These are phyloP conservation scores for Fusarium paranaense DNA, from an alignment of 2,329 filamentous ascomycete species.

Conservation along the genomic window DNA sequence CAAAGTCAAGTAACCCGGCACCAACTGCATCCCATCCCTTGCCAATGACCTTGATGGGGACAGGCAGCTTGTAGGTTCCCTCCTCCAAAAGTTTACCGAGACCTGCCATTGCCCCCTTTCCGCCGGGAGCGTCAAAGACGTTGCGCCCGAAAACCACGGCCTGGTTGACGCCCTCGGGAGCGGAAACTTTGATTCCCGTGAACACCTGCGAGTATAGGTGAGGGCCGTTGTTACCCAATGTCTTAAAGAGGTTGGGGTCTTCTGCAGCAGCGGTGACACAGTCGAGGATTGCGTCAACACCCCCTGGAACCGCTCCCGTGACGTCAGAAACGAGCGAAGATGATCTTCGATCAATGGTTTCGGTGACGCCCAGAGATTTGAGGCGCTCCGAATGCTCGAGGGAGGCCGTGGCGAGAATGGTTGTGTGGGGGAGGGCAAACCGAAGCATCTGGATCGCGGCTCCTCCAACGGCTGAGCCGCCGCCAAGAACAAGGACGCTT, in stretches of 20 bases:
- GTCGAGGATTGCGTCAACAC: conserved; percentile 37
- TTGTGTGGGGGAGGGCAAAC: conserved; percentile 21
- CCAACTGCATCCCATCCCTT: conserved; percentile 28
- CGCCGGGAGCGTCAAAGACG: conserved; percentile 28
- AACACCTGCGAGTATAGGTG: conserved; percentile 35
- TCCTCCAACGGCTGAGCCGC: conserved; percentile 31
- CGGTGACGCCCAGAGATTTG: conserved; percentile 15
- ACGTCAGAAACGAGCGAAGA: conserved; percentile 13
- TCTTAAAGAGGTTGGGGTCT: conserved; percentile 13
- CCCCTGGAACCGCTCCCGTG: neutral
- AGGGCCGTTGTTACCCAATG: conserved; percentile 7
- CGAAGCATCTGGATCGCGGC: conserved; percentile 38
- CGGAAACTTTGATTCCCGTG: conserved; percentile 16
- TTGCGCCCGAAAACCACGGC: conserved; percentile 28
- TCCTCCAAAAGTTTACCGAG: conserved; percentile 19
- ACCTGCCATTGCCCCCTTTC: conserved; percentile 21
- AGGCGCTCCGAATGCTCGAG: conserved; percentile 19
- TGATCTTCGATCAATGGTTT: conserved; percentile 17
- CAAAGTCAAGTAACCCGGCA: conserved; percentile 18
- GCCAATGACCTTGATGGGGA: conserved; percentile 25
- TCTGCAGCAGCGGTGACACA: conserved; percentile 31
- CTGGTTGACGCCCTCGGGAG: conserved; percentile 12
- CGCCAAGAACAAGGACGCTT: conserved; percentile 36
- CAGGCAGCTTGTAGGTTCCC: conserved; percentile 23
- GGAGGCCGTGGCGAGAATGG: conserved; percentile 28